These are phyloP conservation scores for Yamadazyma kitorensis DNA, from an alignment of 805 yeast genomes.

Conservation along the genomic window DNA sequence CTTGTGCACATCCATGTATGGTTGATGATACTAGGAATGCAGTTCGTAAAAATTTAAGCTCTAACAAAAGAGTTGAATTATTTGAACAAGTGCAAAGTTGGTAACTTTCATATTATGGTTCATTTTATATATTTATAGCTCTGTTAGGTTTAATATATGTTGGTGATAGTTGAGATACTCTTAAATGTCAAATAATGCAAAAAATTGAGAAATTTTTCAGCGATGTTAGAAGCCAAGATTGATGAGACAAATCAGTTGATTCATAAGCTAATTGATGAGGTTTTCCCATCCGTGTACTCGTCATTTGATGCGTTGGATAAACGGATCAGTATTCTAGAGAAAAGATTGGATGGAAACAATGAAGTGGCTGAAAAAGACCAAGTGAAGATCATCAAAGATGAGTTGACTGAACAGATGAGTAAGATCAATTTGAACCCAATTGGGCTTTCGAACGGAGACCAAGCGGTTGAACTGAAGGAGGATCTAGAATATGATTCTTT, in stretches of 20 bases:
- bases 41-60: constrained; percentile 23
- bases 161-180: no score
- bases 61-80: constrained; percentile 31
- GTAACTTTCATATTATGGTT: no score
- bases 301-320: constrained; percentile 11
- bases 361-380: neutral
- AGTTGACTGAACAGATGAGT: neutral
- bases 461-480: no score
- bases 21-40: constrained; percentile 31
- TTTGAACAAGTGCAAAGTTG: constrained; percentile 34
- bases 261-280: constrained; percentile 11
- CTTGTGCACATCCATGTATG: constrained; percentile 49
- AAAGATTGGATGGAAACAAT: neutral
- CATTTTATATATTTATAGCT: no score
- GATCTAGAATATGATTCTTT: no score
- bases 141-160: no score
- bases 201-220: no score
- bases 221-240: constrained; percentile 6
- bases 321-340: constrained; percentile 8
- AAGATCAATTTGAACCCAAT: neutral
- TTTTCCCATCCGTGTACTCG: constrained; percentile 12
- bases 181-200: no score
- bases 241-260: constrained; percentile 14
- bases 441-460: no score
- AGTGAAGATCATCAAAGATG: neutral